Conservation (phyloP, 805 yeast genomes). For the Candida ulmi region DNA sequence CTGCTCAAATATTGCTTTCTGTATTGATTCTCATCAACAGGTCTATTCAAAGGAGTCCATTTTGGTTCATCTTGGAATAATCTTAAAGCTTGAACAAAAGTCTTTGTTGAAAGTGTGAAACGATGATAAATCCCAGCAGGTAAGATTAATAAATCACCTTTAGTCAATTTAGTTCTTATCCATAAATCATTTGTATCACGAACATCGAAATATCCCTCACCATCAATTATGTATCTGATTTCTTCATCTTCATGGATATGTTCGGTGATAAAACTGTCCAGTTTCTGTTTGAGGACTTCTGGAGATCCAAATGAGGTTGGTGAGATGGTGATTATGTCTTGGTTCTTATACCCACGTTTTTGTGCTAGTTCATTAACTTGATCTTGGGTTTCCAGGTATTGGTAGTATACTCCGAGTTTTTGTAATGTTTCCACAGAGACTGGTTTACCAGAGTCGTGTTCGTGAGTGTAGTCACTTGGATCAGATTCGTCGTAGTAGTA, state of each 20-base stretch:
- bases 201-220: conserved; percentile 89
- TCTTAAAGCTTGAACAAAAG: conserved; percentile 71
- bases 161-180: conserved; percentile 65
- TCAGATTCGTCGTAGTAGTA: conserved; percentile 65
- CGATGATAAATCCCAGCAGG: conserved; percentile 96
- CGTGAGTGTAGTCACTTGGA: conserved; percentile 54
- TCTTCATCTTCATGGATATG: conserved; percentile 98
- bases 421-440: conserved; percentile 47
- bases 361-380: conserved; percentile 63
- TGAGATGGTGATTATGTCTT: conserved; percentile 65
- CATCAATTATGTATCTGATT: conserved; percentile 83
- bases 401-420: conserved; percentile 65
- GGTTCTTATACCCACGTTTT: conserved; percentile 69
- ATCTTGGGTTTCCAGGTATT: conserved; percentile 38
- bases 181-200: conserved; percentile 59
- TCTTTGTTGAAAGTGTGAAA: conserved; percentile 64
- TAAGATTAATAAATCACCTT: conserved; percentile 61
- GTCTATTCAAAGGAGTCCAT: conserved; percentile 84
- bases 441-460: conserved; percentile 63
- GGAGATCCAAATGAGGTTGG: conserved; percentile 58
- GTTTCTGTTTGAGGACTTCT: conserved; percentile 57
- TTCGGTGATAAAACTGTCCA: conserved; percentile 69
- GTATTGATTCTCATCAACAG: conserved; percentile 42
- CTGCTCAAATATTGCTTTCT: conserved; percentile 40
- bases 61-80: conserved; percentile 93